A percentile compares a stretch with the other conserved stretches of the same genome.
phyloP scores from a whole-genome alignment of 1,139 yeast species.

The Taphrina communis region DNA sequence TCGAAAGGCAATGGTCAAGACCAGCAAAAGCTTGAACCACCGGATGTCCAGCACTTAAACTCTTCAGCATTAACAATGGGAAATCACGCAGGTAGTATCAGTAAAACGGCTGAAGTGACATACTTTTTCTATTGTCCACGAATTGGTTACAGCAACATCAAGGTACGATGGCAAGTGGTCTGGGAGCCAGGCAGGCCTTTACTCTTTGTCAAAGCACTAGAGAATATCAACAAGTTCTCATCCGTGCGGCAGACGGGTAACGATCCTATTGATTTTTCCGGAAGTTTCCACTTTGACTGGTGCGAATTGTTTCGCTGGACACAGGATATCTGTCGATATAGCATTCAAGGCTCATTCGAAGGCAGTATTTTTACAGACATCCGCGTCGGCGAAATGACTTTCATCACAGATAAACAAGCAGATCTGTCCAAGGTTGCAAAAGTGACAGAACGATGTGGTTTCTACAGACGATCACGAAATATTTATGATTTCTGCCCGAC shows the following conservation, averaged over 20 bases:
- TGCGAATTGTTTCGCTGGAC: background rate
- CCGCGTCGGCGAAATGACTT: background rate
- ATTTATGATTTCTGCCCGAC: background rate
- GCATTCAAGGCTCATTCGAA: background rate
- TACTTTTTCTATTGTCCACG: background rate
- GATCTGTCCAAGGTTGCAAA: background rate
- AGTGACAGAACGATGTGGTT: background rate
- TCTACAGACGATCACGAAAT: background rate
- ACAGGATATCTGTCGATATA: conserved; percentile 2
- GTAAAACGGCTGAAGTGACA: background rate
- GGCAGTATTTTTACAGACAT: background rate
- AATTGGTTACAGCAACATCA: background rate
- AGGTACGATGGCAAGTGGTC: background rate
- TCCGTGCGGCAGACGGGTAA: background rate
- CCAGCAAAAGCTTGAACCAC: no score
- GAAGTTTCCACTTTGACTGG: background rate
- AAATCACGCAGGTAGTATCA: no score
- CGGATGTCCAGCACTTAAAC: no score
- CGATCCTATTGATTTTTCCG: background rate
- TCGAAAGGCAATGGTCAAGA: no score
- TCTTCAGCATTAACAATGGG: no score
- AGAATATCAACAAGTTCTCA: background rate
- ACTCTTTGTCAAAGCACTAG: background rate
- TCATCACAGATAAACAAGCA: background rate
- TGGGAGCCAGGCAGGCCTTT: background rate